phyloP scores from a whole-genome alignment of 2,329 filamentous ascomycete genomes.

The Colletotrichum incanum region DNA sequence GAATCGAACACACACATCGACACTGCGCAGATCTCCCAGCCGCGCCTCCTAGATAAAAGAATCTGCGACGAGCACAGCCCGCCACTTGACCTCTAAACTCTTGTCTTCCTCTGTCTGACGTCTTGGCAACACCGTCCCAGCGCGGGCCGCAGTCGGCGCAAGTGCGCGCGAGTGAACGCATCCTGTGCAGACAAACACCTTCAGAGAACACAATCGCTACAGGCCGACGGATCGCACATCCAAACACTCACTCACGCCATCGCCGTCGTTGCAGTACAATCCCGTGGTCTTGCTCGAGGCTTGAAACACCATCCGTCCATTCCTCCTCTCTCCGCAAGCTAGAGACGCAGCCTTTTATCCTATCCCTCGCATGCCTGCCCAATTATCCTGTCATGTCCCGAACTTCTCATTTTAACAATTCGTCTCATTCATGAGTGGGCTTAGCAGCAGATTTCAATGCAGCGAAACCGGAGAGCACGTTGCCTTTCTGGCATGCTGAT shows the following conservation, averaged over 20 bases:
- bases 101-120: constrained; percentile 1
- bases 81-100: not conserved
- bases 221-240: not conserved
- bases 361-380: not conserved
- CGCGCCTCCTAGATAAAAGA: not conserved
- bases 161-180: not conserved
- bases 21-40: not conserved
- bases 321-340: not conserved
- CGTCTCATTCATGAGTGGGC: constrained; percentile 23
- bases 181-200: not conserved
- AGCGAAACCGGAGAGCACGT: not conserved
- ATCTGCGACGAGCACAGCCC: constrained; percentile 25
- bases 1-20: not conserved
- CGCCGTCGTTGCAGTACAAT: not conserved
- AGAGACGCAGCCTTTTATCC: not conserved
- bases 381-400: not conserved
- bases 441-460: not conserved
- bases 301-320: not conserved
- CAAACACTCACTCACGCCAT: not conserved
- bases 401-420: not conserved
- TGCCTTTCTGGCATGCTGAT: not conserved
- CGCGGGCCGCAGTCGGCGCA: not conserved
- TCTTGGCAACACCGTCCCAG: constrained; percentile 15
- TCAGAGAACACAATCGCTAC: not conserved
- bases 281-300: not conserved